Evolutionary conservation across 352 stramenopile species (phyloP), one percentile per base, ranked within the genome.

Genomic region (Phytophthora hybrid): DNA sequence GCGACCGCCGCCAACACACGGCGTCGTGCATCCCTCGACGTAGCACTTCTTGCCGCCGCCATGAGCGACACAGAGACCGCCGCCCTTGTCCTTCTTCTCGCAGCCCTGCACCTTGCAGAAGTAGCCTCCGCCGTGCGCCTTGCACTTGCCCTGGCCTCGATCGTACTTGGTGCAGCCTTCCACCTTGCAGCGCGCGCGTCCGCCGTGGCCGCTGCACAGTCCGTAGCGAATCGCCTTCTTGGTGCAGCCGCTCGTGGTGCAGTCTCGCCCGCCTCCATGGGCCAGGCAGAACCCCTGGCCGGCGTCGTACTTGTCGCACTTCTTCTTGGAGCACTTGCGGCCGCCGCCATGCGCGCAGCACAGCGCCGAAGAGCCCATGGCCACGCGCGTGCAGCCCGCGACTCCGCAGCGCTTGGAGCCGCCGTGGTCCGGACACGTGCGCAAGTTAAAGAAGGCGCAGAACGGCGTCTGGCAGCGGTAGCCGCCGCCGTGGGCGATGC

Each of bases 1-100:
- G 9, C 84, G 75, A 0, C 89, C 89, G 29, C 89, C 89, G 26
- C 89, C 89, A 9, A 97, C 82, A 47, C 88, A 95, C 5, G 82
- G 78, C 21, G 84, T 94, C 4, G 69, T 73, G 61, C 86, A 94
- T 44, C 83, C 81, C 1, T 92, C 83, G 9, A 92, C 74, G 41
- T 82, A 96, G 64, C 89, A 96, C 58, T 93, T 93, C 59, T 94
- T 95, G 26, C 90, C 90, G 7, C 90, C 90, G 6, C 90, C 90
- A 61, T 96, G 90, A 8, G 81, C 69, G 23, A 86, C 88, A 67
- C 90, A 97, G 23, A 91, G 83, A 16, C 90, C 90, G 5, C 90
- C 89, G 21, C 90, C 90, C 59, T 93, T 92, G 64, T 97, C 89
- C 54, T 94, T 93, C 78, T 97, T 97, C 21, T 61, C 71, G 65